phyloP scores from a whole-genome alignment of 208 protist species.

The Crithidia mellificae region DNA sequence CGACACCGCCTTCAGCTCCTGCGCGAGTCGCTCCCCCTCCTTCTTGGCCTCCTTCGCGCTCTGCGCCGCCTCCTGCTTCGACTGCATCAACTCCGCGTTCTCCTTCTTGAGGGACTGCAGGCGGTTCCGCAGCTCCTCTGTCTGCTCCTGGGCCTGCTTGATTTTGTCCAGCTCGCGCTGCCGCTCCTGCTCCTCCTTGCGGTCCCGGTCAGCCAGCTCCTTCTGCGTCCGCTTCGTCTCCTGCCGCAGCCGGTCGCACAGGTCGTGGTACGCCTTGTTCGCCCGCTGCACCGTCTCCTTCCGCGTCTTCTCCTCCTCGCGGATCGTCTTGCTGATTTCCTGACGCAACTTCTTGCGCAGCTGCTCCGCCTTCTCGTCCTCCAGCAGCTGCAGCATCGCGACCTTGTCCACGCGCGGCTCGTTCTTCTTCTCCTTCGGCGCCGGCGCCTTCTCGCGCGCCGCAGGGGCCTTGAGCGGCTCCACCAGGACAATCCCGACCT shows the following conservation, averaged over 20 bases:
- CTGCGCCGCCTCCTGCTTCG: slow-evolving; percentile 66
- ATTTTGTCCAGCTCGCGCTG: slow-evolving; percentile 81
- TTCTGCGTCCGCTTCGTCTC: slow-evolving; percentile 78
- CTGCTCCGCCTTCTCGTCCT: slow-evolving; percentile 77
- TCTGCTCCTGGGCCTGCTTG: slow-evolving; percentile 73
- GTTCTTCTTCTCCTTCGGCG: slow-evolving; percentile 63
- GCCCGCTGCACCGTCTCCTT: slow-evolving; percentile 72
- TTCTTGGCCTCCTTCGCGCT: slow-evolving; percentile 69
- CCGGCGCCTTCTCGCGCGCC: slow-evolving; percentile 47
- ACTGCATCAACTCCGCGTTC: slow-evolving; percentile 47
- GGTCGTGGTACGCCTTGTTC: slow-evolving; percentile 74
- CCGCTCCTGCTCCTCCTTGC: slow-evolving; percentile 77
- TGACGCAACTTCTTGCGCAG: slow-evolving; percentile 76
- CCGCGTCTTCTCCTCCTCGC: slow-evolving; percentile 85
- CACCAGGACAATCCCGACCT: slow-evolving; percentile 89
- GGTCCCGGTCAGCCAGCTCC: slow-evolving; percentile 75
- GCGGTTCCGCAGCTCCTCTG: slow-evolving; percentile 57
- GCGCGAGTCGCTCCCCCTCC: slow-evolving; percentile 45
- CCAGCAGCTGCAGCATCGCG: slow-evolving; percentile 71
- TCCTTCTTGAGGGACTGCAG: slow-evolving; percentile 73
- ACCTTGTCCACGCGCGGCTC: slow-evolving; percentile 69
- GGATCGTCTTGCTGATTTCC: slow-evolving; percentile 76
- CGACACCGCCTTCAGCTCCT: slow-evolving; percentile 54
- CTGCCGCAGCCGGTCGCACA: slow-evolving; percentile 62
- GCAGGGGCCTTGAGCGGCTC: slow-evolving; percentile 62